phyloP scores from a whole-genome alignment of 1,284 basidiomycete species.

The Salmacisia buchloeana region DNA sequence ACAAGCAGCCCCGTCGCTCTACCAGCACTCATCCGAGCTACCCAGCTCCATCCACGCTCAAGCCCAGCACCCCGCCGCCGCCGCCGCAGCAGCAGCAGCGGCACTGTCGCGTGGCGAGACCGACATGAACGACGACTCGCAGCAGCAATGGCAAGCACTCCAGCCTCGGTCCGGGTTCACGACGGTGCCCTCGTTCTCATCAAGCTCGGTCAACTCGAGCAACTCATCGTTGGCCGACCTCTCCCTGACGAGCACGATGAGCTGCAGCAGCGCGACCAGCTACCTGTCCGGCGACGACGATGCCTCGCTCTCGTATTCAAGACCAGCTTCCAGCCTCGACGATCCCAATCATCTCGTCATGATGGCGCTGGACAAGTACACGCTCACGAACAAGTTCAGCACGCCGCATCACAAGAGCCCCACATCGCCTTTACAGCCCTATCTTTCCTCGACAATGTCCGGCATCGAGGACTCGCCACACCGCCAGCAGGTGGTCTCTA shows the following conservation, averaged over 20 bases:
- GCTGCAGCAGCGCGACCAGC: conserved; percentile 5
- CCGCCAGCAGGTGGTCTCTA: not conserved
- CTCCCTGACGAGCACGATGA: not conserved
- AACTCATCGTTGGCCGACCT: conserved; percentile 5
- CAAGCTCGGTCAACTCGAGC: conserved; percentile 2
- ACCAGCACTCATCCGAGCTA: no score
- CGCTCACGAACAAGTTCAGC: not conserved
- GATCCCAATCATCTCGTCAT: not conserved
- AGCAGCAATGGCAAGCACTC: not conserved
- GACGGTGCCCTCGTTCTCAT: not conserved
- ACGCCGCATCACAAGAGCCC: not conserved
- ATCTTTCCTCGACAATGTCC: not conserved
- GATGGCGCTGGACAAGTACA: not conserved
- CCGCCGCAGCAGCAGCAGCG: not conserved
- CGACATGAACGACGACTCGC: not conserved
- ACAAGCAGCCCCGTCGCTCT: no score
- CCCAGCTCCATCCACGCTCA: no score
- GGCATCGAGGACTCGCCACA: not conserved
- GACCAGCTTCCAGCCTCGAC: not conserved
- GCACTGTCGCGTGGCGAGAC: no score
- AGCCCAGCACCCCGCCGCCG: not conserved
- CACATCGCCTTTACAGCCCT: not conserved
- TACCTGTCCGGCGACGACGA: not conserved
- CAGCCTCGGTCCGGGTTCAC: not conserved
- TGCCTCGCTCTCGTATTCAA: not conserved